Evolutionary conservation across 371 early-diverging fungal genomes (phyloP), one percentile per base, ranked within the genome.

Genomic region (Actinomortierella wolfii): DNA sequence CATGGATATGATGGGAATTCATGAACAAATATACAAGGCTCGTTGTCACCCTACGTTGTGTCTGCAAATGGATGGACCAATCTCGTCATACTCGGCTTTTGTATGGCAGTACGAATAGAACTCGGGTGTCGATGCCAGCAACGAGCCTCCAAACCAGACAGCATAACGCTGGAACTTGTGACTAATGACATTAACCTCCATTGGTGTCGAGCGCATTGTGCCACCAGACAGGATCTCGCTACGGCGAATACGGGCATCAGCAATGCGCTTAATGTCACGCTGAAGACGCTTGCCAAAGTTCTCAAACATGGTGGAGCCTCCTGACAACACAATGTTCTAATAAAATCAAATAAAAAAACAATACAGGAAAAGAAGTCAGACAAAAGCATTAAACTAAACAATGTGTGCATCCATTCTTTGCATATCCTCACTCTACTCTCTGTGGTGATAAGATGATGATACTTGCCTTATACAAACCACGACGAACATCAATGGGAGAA

Each of bases 151-250:
- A 78, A 92, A 96, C 98, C 98, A 98, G 25, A 98, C 98, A 41
- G 98, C 98, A 67, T 98, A 94, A 34, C 98, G 86, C 78, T 98
- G 98, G 77, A 94, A 94, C 88, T 95, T 95, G 86, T 98, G 97
- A n/a, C 91, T 86, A 40, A 98, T 84, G 42, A 98, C 98, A 68
- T 95, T 97, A 44, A 98, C 98, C 21, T 97, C 97, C 78, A 98
- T 92, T 40, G 92, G 90, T 53, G 80, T 89, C 17, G 92, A 85
- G 77, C 85, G 76, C 57, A 85, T 77, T 39, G 74, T 81, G 53
- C 87, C 87, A 52, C 92, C 90, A 61, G 90, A 89, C 29, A 91
- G 76, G 29, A 78, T 77, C 64, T 94, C 92, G 64, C 88, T 89
- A 34, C 78, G 79, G 64, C 81, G 81, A 63, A 94, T 79, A 70